A percentile compares a stretch with the other conserved stretches of the same genome.
Conservation (phyloP, 768 basidiomycete genomes). For the Hericium alpestre region DNA sequence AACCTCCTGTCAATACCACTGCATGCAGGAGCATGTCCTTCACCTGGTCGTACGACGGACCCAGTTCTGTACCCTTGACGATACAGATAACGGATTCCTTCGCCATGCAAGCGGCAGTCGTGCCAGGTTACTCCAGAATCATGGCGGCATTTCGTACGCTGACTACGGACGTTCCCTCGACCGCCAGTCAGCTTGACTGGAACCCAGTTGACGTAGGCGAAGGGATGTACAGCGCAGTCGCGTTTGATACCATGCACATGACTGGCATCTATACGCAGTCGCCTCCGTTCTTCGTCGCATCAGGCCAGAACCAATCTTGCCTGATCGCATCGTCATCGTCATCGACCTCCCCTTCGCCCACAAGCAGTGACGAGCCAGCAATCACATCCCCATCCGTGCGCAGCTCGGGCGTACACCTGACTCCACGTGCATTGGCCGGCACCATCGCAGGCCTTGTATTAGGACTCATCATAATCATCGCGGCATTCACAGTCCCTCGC, state of each 20-base stretch:
- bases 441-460: conserved; percentile 18
- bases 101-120: conserved; percentile 5
- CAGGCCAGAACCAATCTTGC: conserved; percentile 11
- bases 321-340: conserved; percentile 5
- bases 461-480: conserved; percentile 14
- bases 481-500: conserved; percentile 18
- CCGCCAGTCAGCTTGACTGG: conserved; percentile 19
- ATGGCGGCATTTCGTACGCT: conserved; percentile 17
- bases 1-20: conserved; percentile 19
- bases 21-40: conserved; percentile 19
- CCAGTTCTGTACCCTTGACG: conserved; percentile 13
- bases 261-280: conserved; percentile 16
- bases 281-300: conserved; percentile 21
- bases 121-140: neutral
- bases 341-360: neutral
- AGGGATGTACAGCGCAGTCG: conserved; percentile 24
- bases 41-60: conserved; percentile 17
- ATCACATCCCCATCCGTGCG: conserved; percentile 1
- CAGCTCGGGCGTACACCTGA: conserved; percentile 5
- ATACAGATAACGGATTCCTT: conserved; percentile 14
- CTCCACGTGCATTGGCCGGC: conserved; percentile 15
- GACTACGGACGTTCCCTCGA: conserved; percentile 17
- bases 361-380: neutral
- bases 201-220: conserved; percentile 21
- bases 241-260: conserved; percentile 15